phyloP scores from a whole-genome alignment of 148 eudicot genomes.

The Rhododendron williamsianum region DNA sequence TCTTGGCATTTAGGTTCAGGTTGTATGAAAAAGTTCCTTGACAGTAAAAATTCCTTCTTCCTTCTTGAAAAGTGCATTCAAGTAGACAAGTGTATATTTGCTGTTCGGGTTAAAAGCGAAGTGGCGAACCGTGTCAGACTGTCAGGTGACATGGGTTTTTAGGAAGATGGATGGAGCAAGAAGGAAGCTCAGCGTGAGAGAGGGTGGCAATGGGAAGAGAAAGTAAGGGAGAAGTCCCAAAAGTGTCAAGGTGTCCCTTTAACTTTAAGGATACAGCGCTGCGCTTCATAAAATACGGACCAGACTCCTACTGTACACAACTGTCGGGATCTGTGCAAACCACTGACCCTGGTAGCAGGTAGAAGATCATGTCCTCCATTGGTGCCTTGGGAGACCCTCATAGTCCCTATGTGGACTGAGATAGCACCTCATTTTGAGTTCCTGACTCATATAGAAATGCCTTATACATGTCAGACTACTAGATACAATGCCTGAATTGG shows the following conservation, averaged over 20 bases:
- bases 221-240: background rate
- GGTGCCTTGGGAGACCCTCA: background rate
- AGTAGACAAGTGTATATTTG: background rate
- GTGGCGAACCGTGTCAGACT: background rate
- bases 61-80: background rate
- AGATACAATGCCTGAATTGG: background rate
- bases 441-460: background rate
- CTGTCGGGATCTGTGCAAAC: background rate
- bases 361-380: background rate
- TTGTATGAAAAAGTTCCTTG: background rate
- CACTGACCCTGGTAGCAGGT: background rate
- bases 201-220: background rate
- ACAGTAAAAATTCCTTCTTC: background rate
- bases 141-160: no score
- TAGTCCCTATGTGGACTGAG: background rate
- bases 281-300: background rate
- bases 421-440: background rate
- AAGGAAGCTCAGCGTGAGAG: background rate
- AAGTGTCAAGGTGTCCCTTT: background rate
- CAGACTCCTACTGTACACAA: background rate
- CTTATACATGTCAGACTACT: background rate
- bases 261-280: background rate
- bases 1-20: no score
- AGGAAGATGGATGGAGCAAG: background rate
- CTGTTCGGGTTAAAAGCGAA: slow-evolving; percentile 18